phyloP scores from a whole-genome alignment of 768 basidiomycete genomes.

The Cystofilobasidium bisporidii region DNA sequence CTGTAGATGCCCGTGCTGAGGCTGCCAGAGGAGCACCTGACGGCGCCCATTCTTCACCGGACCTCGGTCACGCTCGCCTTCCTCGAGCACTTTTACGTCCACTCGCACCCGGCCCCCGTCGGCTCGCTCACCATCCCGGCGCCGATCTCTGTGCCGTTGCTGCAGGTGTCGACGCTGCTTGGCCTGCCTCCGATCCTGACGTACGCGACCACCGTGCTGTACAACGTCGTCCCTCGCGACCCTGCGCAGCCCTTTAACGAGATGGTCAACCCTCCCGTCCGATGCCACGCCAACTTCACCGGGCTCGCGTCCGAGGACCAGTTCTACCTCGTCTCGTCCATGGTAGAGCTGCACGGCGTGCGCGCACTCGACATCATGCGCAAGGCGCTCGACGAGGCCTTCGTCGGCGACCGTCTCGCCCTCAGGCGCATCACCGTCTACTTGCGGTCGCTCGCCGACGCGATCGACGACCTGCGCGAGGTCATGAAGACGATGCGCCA shows the following conservation, averaged over 20 bases:
- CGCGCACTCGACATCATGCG: conserved; percentile 79
- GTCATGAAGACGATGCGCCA: conserved; percentile 58
- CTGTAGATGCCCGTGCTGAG: conserved; percentile 61
- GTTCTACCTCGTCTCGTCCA: conserved; percentile 76
- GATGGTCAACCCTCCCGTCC: conserved; percentile 49
- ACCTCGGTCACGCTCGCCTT: conserved; percentile 84
- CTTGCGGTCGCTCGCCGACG: conserved; percentile 52
- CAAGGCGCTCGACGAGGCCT: conserved; percentile 73
- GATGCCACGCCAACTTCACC: conserved; percentile 51
- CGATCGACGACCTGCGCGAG: conserved; percentile 55
- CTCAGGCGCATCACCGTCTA: conserved; percentile 58
- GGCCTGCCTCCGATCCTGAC: conserved; percentile 79
- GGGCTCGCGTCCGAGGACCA: conserved; percentile 66
- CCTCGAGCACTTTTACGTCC: conserved; percentile 81
- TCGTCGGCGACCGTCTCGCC: conserved; percentile 63
- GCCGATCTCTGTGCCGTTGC: conserved; percentile 61
- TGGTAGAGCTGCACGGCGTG: conserved; percentile 77
- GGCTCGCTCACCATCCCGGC: conserved; percentile 49
- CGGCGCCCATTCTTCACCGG: conserved; percentile 60
- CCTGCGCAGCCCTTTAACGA: conserved; percentile 30
- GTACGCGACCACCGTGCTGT: conserved; percentile 83
- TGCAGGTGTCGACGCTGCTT: conserved; percentile 58
- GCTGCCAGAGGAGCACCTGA: conserved; percentile 47
- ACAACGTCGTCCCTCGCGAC: conserved; percentile 49
- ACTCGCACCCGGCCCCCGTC: conserved; percentile 39